These are phyloP conservation scores for Pythium graminicola DNA, from an alignment of 352 stramenopile genomes.

Conservation along the genomic window DNA sequence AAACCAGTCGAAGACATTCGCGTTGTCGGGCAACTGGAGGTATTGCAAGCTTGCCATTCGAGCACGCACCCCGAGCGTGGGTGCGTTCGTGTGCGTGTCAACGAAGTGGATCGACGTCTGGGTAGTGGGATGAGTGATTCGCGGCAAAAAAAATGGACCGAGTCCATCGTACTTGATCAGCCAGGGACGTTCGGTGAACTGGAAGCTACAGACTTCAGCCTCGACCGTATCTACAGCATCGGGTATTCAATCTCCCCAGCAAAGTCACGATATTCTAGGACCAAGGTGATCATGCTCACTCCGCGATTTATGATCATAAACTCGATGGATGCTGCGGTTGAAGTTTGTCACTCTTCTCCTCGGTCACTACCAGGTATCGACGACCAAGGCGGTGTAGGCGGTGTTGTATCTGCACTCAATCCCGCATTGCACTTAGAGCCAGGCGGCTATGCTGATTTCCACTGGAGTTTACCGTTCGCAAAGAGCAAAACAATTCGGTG, in stretches of 20 bases:
- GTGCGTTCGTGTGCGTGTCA: constrained; percentile 69
- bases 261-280: constrained; percentile 73
- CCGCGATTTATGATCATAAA: constrained; percentile 84
- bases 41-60: constrained; percentile 79
- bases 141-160: constrained; percentile 63
- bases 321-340: constrained; percentile 52
- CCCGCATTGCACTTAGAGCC: constrained; percentile 60
- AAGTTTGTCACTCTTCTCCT: constrained; percentile 75
- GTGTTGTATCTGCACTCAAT: constrained; percentile 57
- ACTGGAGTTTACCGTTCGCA: constrained; percentile 67
- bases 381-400: constrained; percentile 20
- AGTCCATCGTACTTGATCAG: constrained; percentile 65
- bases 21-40: constrained; percentile 55
- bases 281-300: constrained; percentile 84
- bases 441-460: constrained; percentile 77
- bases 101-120: constrained; percentile 31
- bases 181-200: constrained; percentile 68
- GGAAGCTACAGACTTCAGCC: constrained; percentile 53
- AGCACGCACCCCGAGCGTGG: constrained; percentile 56
- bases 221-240: constrained; percentile 67
- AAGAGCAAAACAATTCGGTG: constrained; percentile 74
- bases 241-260: constrained; percentile 74
- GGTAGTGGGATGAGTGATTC: constrained; percentile 35
- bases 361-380: constrained; percentile 34
- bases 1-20: constrained; percentile 60